Percentiles rank a stretch among this genome's conserved stretches.
Evolutionary conservation across 768 basidiomycete species (phyloP).

Genomic region (Kwoniella dejecticola): DNA sequence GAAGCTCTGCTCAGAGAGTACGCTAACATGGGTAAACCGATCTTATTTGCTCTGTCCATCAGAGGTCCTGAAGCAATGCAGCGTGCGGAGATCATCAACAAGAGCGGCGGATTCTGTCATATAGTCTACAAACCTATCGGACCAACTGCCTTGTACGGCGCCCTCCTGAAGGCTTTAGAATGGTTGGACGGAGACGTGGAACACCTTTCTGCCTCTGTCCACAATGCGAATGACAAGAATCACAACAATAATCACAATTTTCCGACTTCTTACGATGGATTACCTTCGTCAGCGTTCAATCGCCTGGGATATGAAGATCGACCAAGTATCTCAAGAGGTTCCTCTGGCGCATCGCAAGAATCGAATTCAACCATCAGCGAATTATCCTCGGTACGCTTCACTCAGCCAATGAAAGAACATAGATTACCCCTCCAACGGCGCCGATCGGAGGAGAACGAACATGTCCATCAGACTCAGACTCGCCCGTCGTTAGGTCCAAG

Average conservation of each 20-base stretch:
- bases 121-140: slow-evolving; percentile 86
- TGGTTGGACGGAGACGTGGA: slow-evolving; percentile 20
- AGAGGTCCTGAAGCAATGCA: slow-evolving; percentile 58
- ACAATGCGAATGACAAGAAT: background rate
- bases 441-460: slow-evolving; percentile 53
- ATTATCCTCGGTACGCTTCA: slow-evolving; percentile 29
- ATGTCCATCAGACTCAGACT: slow-evolving; percentile 11
- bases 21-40: slow-evolving; percentile 64
- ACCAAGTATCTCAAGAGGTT: slow-evolving; percentile 39
- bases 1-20: slow-evolving; percentile 63
- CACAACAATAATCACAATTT: background rate
- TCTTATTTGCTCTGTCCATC: slow-evolving; percentile 72
- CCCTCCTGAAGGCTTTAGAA: slow-evolving; percentile 57
- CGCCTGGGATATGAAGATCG: slow-evolving; percentile 13
- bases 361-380: slow-evolving; percentile 46
- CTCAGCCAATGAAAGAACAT: slow-evolving; percentile 7
- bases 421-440: slow-evolving; percentile 41
- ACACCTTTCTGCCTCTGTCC: background rate
- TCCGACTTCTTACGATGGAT: slow-evolving; percentile 11
- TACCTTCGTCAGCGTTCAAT: background rate
- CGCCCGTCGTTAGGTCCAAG: slow-evolving; percentile 62
- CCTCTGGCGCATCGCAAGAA: slow-evolving; percentile 38
- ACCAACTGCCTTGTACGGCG: slow-evolving; percentile 69
- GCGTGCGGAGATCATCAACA: slow-evolving; percentile 65
- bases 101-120: slow-evolving; percentile 83